Conservation (phyloP, 768 basidiomycete species). For the Auriculariales sp. region DNA sequence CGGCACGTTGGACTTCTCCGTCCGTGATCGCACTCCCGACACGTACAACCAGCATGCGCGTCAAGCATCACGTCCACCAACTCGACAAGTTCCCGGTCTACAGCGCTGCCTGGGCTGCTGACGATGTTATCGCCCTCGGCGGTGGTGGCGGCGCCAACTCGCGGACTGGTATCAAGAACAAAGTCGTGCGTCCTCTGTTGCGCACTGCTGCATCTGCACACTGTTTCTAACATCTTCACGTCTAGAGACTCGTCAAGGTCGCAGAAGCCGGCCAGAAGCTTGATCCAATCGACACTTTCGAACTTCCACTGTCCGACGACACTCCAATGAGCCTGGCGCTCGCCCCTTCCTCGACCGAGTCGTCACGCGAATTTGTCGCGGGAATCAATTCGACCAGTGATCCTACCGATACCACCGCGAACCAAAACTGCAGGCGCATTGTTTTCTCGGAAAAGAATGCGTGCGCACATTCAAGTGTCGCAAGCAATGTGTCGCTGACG, state of each 20-base stretch:
- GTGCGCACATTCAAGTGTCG: constrained; percentile 11
- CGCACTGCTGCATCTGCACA: not conserved
- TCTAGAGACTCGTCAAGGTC: constrained; percentile 56
- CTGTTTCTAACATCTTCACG: not conserved
- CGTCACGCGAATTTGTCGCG: constrained; percentile 47
- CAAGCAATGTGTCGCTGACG: too few relatives aligned
- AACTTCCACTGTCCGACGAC: constrained; percentile 73
- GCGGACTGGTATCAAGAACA: constrained; percentile 85
- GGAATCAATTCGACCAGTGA: constrained; percentile 74
- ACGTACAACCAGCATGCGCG: constrained; percentile 40
- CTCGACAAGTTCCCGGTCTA: constrained; percentile 80
- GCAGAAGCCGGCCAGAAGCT: constrained; percentile 32
- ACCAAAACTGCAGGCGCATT: constrained; percentile 77
- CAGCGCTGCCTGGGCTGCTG: constrained; percentile 63
- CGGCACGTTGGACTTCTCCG: not conserved
- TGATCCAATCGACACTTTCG: constrained; percentile 47
- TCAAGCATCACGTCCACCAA: constrained; percentile 63
- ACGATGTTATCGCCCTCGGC: constrained; percentile 63
- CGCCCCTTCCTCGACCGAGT: constrained; percentile 49
- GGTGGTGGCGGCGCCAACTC: constrained; percentile 80
- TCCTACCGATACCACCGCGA: constrained; percentile 46
- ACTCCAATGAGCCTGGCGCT: constrained; percentile 90
- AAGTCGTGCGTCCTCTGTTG: constrained; percentile 44
- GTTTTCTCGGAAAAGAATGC: constrained; percentile 40
- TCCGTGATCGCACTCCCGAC: not conserved